These are phyloP conservation scores for Phytomonas sp. DNA, from an alignment of 208 protist species.

Conservation along the genomic window DNA sequence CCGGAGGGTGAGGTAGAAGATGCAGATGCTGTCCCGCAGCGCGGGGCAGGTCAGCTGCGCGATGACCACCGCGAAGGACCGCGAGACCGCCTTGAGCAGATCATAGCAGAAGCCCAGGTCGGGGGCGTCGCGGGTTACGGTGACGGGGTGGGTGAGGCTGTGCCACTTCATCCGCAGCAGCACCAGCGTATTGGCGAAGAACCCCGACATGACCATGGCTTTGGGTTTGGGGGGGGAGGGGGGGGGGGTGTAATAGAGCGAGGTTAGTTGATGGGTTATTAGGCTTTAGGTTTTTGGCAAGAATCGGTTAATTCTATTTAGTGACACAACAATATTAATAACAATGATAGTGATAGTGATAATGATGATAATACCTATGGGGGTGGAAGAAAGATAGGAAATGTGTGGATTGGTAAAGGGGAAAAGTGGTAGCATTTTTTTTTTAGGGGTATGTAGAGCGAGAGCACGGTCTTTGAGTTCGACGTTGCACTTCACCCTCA, in stretches of 20 bases:
- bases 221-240: background rate
- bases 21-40: conserved; percentile 87
- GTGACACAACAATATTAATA: no score
- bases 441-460: background rate
- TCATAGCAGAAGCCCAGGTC: conserved; percentile 90
- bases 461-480: background rate
- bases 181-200: conserved; percentile 16
- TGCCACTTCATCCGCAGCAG: conserved; percentile 62
- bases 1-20: conserved; percentile 96
- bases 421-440: no score
- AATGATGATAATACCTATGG: no score
- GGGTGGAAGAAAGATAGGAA: no score
- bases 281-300: no score
- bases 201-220: background rate
- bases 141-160: conserved; percentile 23
- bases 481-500: background rate
- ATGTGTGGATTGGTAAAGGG: no score
- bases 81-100: conserved; percentile 73
- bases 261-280: background rate
- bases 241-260: background rate
- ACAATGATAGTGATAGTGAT: no score
- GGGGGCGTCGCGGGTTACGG: conserved; percentile 26
- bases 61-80: conserved; percentile 94
- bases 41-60: conserved; percentile 67
- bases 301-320: no score